phyloP scores from a whole-genome alignment of 176 grass and related monocot genomes.

The Pontederia crassipes region DNA sequence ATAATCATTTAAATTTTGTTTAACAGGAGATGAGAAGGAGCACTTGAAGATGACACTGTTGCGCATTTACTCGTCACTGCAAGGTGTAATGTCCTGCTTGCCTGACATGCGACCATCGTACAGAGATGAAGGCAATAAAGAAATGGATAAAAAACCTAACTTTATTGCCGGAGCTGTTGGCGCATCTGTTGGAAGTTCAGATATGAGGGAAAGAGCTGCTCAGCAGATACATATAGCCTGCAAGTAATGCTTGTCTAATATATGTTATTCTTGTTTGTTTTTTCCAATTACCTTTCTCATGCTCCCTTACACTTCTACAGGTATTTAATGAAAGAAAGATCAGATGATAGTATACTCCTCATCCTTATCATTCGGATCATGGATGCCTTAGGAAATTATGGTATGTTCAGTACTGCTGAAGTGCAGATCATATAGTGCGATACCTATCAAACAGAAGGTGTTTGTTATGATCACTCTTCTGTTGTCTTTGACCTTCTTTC shows the following conservation, averaged over 20 bases:
- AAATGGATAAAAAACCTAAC: constrained; percentile 33
- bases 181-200: constrained; percentile 59
- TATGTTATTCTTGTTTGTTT: constrained; percentile 8
- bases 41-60: constrained; percentile 88
- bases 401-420: constrained; percentile 36
- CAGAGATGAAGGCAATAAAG: constrained; percentile 47
- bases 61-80: constrained; percentile 78
- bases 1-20: constrained; percentile 20
- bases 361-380: constrained; percentile 74
- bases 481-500: neutral
- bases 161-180: constrained; percentile 80
- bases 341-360: constrained; percentile 92
- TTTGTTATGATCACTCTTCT: neutral
- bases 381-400: constrained; percentile 92
- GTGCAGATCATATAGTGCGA: constrained; percentile 4
- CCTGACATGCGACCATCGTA: constrained; percentile 76
- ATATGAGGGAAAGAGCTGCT: constrained; percentile 91
- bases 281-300: constrained; percentile 22
- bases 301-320: constrained; percentile 33
- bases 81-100: constrained; percentile 96
- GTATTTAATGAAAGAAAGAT: constrained; percentile 87
- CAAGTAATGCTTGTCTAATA: constrained; percentile 42
- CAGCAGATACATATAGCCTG: constrained; percentile 65
- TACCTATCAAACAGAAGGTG: constrained; percentile 5
- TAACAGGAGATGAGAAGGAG: constrained; percentile 80